phyloP scores from a whole-genome alignment of 78 protist species.

The Dictyostelium intermedium region DNA sequence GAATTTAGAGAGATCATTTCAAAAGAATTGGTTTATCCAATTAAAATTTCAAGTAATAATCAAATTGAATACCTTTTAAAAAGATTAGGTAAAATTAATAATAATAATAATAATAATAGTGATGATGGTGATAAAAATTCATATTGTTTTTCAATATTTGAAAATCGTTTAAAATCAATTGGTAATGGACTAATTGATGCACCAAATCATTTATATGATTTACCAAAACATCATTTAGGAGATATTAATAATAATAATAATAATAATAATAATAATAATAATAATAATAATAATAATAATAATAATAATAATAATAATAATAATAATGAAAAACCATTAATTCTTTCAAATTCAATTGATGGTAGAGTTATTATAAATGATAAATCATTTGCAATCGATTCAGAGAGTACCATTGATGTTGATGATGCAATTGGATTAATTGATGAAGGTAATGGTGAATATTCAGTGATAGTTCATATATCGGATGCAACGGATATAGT shows the following conservation, averaged over 20 bases:
- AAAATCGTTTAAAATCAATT: background rate
- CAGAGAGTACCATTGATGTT: constrained; percentile 27
- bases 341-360: background rate
- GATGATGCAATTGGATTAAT: constrained; percentile 57
- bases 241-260: background rate
- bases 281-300: background rate
- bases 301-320: background rate
- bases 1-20: background rate
- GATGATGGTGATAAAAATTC: too few relatives aligned
- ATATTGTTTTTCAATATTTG: background rate
- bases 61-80: background rate
- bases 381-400: constrained; percentile 56
- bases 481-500: background rate
- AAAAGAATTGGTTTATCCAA: background rate
- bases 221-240: too few relatives aligned
- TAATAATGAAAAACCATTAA: background rate
- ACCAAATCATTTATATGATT: background rate
- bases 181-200: background rate
- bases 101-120: background rate
- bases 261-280: too few relatives aligned
- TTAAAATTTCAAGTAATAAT: background rate
- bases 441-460: constrained; percentile 21
- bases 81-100: background rate
- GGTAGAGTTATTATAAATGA: background rate
- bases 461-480: constrained; percentile 27